A percentile compares a stretch with the other conserved stretches of the same genome.
These are phyloP conservation scores for Rhizopogon vesiculosus DNA, from an alignment of 768 basidiomycete genomes.

Conservation along the genomic window DNA sequence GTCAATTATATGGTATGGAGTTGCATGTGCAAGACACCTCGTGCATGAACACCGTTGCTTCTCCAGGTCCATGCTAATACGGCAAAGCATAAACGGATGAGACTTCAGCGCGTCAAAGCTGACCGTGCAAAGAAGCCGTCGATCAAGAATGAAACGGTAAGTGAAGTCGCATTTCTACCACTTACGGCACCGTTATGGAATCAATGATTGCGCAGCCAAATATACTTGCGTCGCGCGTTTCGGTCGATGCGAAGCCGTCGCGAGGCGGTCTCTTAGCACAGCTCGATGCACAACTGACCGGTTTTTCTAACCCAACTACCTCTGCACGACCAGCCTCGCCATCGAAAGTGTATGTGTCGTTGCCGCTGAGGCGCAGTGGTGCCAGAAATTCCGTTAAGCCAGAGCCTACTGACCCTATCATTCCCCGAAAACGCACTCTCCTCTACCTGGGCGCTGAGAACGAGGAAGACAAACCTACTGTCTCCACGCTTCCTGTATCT, in stretches of 20 bases:
- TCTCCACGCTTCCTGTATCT: neutral
- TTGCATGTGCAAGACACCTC: neutral
- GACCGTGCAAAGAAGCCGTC: neutral
- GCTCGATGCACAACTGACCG: slow-evolving; percentile 2
- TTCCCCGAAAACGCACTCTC: slow-evolving; percentile 35
- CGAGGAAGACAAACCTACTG: neutral
- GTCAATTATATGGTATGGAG: slow-evolving; percentile 40
- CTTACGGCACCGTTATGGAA: neutral
- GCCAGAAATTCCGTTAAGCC: slow-evolving; percentile 18
- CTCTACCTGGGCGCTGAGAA: slow-evolving; percentile 11
- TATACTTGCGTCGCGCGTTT: neutral
- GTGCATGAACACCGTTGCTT: neutral
- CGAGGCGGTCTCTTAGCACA: slow-evolving; percentile 1
- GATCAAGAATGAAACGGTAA: neutral
- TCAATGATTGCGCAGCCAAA: slow-evolving; percentile 1
- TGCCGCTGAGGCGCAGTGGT: neutral
- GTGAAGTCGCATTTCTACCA: neutral
- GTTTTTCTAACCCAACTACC: neutral
- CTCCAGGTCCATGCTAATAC: neutral
- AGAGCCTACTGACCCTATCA: slow-evolving; percentile 22
- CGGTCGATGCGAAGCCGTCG: neutral
- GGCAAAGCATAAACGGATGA: slow-evolving; percentile 22
- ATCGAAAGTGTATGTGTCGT: neutral
- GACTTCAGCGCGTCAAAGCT: slow-evolving; percentile 21
- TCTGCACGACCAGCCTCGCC: neutral